Base-by-base conservation (phyloP, 495 filamentous ascomycete species). In the Lepidopterella palustris region DNA sequence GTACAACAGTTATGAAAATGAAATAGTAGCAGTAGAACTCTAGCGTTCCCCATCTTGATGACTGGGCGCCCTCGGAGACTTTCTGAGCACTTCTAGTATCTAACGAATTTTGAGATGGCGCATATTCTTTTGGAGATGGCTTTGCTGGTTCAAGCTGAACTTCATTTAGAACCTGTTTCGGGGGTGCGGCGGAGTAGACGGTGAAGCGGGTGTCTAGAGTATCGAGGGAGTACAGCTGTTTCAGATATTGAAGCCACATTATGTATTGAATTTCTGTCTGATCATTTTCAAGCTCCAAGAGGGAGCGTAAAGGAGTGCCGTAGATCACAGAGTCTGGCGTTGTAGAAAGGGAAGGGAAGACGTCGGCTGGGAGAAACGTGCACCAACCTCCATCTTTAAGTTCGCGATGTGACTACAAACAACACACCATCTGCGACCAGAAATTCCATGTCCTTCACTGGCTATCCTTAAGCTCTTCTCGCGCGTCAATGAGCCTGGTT, bases 121-220 rank as follows among this genome's bases (percentile, higher is more conserved):
- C 77, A 73, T 77, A 77, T 71, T 74, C 74, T 69, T 49, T 68
- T 59, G 54, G 75, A 32, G 60, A 51, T 15, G 58, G 52, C 20
- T 54, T 55, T 20, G 52, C 54, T 27, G 63, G 66, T 29, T 68
- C 66, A n/a, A 55, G 24, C 39, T 55, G 62, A 31, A 51, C 59
- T 67, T 77, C 73, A 63, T 77, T 80, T 39, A 73, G 58, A 55
- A 77, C 73, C 49, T 77, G 67, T 60, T 77, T 78, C 70, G 84
- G 80, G 23, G 87, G 82, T n/a, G 84, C 81, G 23, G 74, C 80
- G 18, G 89, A 82, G 9, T 88, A 82, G 47, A 80, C 83, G 25
- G 85, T 88, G 71, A 98, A 90, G 63, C 93, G 86, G 59, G 89
- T 92, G 78, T 98, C 93, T 71, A 98, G 83, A 27, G 90, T 95